A percentile compares a stretch with the other conserved stretches of the same genome.
Evolutionary conservation across 1,284 basidiomycete species (phyloP).

Genomic region (Melanopsichium pennsylvanicum): DNA sequence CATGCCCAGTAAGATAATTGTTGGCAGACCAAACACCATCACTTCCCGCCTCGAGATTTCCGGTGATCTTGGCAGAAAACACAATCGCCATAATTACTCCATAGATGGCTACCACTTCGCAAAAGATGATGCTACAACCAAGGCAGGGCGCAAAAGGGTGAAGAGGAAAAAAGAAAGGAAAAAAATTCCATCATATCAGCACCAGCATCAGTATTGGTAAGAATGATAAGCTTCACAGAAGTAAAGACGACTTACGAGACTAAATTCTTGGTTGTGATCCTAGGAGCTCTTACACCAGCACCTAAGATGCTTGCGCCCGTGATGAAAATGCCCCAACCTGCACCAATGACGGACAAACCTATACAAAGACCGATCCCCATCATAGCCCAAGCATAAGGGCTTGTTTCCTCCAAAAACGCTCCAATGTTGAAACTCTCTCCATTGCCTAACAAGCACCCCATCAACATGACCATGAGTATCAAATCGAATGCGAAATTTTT

Average conservation of each 20-base stretch:
- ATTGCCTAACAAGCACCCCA: too few relatives aligned
- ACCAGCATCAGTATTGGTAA: too few relatives aligned
- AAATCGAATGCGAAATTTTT: too few relatives aligned
- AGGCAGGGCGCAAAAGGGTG: background rate
- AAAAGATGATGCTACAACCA: conserved; percentile 83
- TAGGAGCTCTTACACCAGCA: conserved; percentile 89
- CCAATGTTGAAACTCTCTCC: conserved; percentile 52
- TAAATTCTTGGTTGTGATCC: conserved; percentile 96
- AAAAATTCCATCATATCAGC: too few relatives aligned
- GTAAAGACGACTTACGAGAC: conserved; percentile 76
- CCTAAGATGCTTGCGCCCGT: conserved; percentile 94
- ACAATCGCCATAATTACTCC: conserved; percentile 75
- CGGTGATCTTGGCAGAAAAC: conserved; percentile 62
- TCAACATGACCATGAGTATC: too few relatives aligned
- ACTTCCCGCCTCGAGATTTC: conserved; percentile 47
- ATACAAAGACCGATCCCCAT: conserved; percentile 91
- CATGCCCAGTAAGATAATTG: conserved; percentile 63
- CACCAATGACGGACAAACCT: conserved; percentile 90
- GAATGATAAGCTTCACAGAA: too few relatives aligned
- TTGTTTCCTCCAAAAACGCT: conserved; percentile 86
- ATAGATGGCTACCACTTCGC: conserved; percentile 97
- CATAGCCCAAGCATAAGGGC: conserved; percentile 91
- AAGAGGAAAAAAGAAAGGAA: background rate
- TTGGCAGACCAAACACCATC: conserved; percentile 52
- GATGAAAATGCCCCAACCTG: conserved; percentile 98